Evolutionary conservation across 2,329 filamentous ascomycete species (phyloP).

Genomic region (Cordyceps farinosa): DNA sequence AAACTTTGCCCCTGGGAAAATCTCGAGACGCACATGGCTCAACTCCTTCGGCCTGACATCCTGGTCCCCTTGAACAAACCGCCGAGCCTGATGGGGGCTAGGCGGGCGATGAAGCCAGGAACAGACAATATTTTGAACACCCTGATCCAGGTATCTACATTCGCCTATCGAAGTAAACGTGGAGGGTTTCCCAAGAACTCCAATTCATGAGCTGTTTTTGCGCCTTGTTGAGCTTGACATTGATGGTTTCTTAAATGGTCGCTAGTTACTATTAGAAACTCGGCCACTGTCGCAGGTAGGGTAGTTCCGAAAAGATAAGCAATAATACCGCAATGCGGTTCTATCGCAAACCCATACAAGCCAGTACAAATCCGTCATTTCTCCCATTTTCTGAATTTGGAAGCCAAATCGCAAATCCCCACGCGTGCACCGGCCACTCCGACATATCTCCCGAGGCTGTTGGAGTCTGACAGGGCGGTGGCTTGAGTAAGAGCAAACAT

Average conservation of each 20-base stretch:
- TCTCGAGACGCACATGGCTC: background rate
- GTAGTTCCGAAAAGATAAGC: background rate
- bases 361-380: background rate
- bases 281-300: background rate
- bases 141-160: background rate
- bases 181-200: background rate
- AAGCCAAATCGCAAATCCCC: background rate
- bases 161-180: background rate
- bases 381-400: background rate
- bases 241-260: background rate
- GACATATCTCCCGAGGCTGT: background rate
- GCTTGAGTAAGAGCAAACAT: background rate
- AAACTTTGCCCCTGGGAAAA: background rate
- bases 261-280: background rate
- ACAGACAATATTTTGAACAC: background rate
- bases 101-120: background rate
- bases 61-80: background rate
- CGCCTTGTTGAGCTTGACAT: background rate
- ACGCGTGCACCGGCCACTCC: background rate
- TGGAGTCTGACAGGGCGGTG: background rate
- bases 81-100: background rate
- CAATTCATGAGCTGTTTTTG: background rate
- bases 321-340: background rate
- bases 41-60: background rate
- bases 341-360: background rate